Base-by-base conservation (phyloP, 2,329 filamentous ascomycete genomes). In the Fusarium nodosum region DNA sequence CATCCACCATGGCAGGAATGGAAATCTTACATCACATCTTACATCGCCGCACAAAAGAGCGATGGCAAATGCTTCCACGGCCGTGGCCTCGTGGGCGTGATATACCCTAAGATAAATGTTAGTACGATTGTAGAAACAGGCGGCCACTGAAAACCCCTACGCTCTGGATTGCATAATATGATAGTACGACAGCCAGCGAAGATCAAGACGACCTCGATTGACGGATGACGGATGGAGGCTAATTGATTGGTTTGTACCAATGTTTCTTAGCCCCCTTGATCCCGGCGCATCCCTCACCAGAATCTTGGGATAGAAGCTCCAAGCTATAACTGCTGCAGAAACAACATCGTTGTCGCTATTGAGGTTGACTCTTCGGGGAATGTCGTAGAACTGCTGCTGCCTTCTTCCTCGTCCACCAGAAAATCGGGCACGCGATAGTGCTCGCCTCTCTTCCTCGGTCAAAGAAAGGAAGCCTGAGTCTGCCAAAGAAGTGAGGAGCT, bases 241-340 rank as follows among this genome's bases (percentile, higher is more conserved):
- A 72, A 99, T 94, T 45, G 88, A 87, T 79, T 98, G 95, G 77
- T 97, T 97, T 81, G 97, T 98, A 54, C 92, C 90, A 63, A 97
- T 90, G 72, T 97, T 98, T 57, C 94, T 90, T 85, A 94, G 92
- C 15, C 93, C 93, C 81, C 94, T 97, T 28, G 83, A 83, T 24
- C 83, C 84, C 0, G 82, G 81, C 51, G 88, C 89, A 74, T 98
- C 94, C 58, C 92, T 89, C 28, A 91, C 88, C 5, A 98, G 86
- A 18, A 99, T 87, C 75, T 97, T 97, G 1, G 96, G 96, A 75
- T 99, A 98, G 82, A 99, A 97, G 54, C 93, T 94, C 88, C 93
- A 97, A 1, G 94, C 92, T 72, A 97, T 92, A 42, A 97, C 92
- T 0, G 94, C 92, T 64, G 90, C 88, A 8, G 93, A 86, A 26